These are phyloP conservation scores for Thoreauomyces humboldtii DNA, from an alignment of 192 early-diverging fungal species.

Conservation along the genomic window DNA sequence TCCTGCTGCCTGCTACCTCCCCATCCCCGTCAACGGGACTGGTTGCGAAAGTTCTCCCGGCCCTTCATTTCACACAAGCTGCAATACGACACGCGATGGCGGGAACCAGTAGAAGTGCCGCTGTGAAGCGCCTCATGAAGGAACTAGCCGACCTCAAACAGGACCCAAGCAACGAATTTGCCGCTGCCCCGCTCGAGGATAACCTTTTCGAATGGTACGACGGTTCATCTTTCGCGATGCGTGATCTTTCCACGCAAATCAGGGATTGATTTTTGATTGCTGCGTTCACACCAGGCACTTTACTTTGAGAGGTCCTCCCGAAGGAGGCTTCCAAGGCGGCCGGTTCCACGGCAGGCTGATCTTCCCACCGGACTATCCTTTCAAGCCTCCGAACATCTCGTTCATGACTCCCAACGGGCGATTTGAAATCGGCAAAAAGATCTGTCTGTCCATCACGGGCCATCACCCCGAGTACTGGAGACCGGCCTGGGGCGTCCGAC, in stretches of 20 bases:
- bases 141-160: conserved; percentile 68
- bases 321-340: conserved; percentile 72
- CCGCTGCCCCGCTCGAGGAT: conserved; percentile 75
- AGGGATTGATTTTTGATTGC: no score
- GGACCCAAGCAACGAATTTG: conserved; percentile 71
- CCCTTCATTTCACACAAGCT: no score
- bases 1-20: no score
- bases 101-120: conserved; percentile 33
- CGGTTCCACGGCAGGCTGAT: conserved; percentile 79
- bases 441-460: conserved; percentile 90
- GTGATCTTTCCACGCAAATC: no score
- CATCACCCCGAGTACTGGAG: conserved; percentile 96
- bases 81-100: conserved; percentile 5
- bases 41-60: no score
- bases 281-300: no score
- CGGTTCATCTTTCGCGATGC: not conserved
- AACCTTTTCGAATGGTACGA: conserved; percentile 91
- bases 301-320: conserved; percentile 83
- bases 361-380: conserved; percentile 94
- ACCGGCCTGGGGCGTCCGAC: conserved; percentile 95
- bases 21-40: no score
- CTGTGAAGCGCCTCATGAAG: conserved; percentile 79
- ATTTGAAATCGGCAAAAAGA: conserved; percentile 90
- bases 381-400: conserved; percentile 63
- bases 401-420: conserved; percentile 65